Evolutionary conservation across 139 green algal species (phyloP).

Genomic region (Micractinium conductrix): DNA sequence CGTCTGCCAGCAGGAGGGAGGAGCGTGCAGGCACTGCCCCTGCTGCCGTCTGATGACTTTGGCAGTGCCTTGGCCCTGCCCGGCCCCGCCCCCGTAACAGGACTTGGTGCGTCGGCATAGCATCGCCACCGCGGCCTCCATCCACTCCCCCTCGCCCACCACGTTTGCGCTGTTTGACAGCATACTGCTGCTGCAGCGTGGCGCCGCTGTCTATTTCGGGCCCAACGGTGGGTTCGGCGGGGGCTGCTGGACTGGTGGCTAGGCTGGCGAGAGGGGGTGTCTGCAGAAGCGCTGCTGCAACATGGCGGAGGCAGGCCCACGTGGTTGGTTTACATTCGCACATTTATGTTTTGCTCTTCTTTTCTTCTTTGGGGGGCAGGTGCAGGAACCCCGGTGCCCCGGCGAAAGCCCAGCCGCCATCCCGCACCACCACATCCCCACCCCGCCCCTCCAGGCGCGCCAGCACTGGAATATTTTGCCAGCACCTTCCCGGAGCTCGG

Average conservation of each 20-base stretch:
- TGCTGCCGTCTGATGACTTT: background rate
- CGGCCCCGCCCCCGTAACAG: no score
- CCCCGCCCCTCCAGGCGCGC: background rate
- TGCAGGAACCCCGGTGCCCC: no score
- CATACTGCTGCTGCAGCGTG: constrained; percentile 57
- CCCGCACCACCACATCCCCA: background rate
- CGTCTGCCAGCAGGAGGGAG: no score
- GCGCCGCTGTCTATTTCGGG: constrained; percentile 62
- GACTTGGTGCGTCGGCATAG: constrained; percentile 29
- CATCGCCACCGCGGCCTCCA: constrained; percentile 72
- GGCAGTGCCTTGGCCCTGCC: background rate
- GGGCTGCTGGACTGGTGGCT: background rate
- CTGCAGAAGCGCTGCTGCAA: no score
- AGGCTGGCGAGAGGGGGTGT: no score
- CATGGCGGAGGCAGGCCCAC: background rate
- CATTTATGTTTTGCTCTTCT: background rate
- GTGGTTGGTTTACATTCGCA: background rate
- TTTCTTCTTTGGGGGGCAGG: background rate
- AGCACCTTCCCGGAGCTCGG: constrained; percentile 1
- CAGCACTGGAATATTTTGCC: constrained; percentile 13
- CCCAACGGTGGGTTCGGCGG: constrained; percentile 35
- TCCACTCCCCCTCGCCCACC: constrained; percentile 76
- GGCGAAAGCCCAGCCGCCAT: no score
- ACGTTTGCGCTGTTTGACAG: constrained; percentile 82
- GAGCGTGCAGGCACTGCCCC: background rate